Base-by-base conservation (phyloP, 2,329 filamentous ascomycete genomes). In the Aschersonia sp. region DNA sequence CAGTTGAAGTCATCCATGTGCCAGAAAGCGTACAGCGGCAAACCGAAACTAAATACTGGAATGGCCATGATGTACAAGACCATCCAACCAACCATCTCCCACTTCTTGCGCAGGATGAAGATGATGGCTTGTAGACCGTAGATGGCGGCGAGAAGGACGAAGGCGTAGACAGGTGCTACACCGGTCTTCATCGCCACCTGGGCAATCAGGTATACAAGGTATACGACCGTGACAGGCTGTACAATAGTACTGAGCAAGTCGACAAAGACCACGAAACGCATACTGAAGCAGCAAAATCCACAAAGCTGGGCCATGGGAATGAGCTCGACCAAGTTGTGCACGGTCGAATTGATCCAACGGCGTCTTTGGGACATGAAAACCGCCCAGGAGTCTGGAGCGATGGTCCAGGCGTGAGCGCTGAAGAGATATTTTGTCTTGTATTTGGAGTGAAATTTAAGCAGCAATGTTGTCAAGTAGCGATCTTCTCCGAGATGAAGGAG, bases 41-140 rank as follows among this genome's bases (percentile, higher is more conserved):
- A 75, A 50, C 78, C 88, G 53, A 94, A 87, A 42, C 86, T 83
- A 74, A 95, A 98, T 53, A 98, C 78, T 1, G 90, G 90, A 52
- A 94, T 85, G 47, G 92, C 90, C 32, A 92, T 53, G 50, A 98
- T 78, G 66, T 98, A 98, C 53, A 98, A 80, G 56, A 98, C 73
- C 88, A 98, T 96, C 92, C 92, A 98, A 37, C 90, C 92, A 56
- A 98, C 84, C 90, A 97, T 97, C 64, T 98, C 90, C 92, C 92
- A 98, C 70, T 96, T 96, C 59, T 90, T 85, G 50, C 87, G 85
- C 49, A 96, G 61, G 58, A 97, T 95, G 71, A 98, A 98, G 64
- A 98, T 96, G 60, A 97, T 82, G 42, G 86, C 90, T 60, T 98
- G 92, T 11, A 98, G 70, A 79, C 92, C 92, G 63, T 97, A 98